Conservation (phyloP, 441 rosid genomes). For the Populus hybrid region DNA sequence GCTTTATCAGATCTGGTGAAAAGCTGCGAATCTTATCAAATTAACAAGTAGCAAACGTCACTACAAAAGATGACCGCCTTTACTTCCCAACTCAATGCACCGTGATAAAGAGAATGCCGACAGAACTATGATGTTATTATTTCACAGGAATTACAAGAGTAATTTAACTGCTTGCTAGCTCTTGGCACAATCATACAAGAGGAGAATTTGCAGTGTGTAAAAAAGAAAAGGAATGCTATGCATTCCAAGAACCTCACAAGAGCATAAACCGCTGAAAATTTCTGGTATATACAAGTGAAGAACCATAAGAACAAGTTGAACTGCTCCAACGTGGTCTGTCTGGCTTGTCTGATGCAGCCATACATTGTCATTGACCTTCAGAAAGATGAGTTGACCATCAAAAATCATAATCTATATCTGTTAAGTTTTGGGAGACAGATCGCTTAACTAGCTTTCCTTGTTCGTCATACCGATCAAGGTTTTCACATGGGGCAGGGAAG, state of each 20-base stretch:
- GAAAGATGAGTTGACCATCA: constrained; percentile 21
- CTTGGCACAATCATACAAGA: background rate
- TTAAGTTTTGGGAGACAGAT: constrained; percentile 55
- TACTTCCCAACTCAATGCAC: background rate
- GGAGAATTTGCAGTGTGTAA: background rate
- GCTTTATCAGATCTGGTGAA: too few relatives aligned
- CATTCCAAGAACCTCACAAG: constrained; percentile 8
- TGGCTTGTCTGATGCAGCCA: constrained; percentile 12
- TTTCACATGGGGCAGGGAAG: constrained; percentile 82
- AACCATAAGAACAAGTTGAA: background rate
- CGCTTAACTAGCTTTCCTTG: constrained; percentile 54
- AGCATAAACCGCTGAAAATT: constrained; percentile 10
- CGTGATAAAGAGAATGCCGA: background rate
- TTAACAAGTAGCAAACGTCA: too few relatives aligned
- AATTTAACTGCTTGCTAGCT: background rate
- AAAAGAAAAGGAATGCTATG: background rate
- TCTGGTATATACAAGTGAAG: constrained; percentile 26
- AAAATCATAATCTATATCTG: constrained; percentile 83
- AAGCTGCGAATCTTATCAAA: too few relatives aligned
- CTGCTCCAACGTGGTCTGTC: constrained; percentile 13
- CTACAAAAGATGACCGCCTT: too few relatives aligned
- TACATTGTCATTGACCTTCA: constrained; percentile 8
- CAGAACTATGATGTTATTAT: background rate
- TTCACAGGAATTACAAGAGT: background rate
- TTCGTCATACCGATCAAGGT: constrained; percentile 78